A percentile compares a stretch with the other conserved stretches of the same genome.
Conservation (phyloP, 1,284 basidiomycete species). For the Exobasidium rhododendri region DNA sequence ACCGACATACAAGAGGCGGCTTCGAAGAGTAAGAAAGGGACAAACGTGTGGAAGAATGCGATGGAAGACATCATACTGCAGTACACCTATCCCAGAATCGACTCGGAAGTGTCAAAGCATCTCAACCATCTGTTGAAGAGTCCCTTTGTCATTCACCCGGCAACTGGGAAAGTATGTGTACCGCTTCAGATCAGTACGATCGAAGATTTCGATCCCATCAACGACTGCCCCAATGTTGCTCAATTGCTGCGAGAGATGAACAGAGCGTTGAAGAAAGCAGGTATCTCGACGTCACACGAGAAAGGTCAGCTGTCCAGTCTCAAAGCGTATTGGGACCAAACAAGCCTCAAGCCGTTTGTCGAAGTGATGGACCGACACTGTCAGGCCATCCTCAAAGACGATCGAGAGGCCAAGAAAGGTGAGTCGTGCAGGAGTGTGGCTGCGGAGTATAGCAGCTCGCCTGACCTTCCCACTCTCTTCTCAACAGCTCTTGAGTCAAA, state of each 20-base stretch:
- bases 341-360: constrained; percentile 76
- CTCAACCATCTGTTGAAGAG: constrained; percentile 96
- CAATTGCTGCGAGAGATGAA: constrained; percentile 76
- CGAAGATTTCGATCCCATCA: constrained; percentile 79
- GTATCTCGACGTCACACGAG: constrained; percentile 22
- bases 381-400: constrained; percentile 57
- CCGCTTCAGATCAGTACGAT: constrained; percentile 77
- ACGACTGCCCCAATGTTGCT: constrained; percentile 74
- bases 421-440: too few relatives aligned
- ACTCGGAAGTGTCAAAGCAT: constrained; percentile 95
- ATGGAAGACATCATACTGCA: constrained; percentile 82
- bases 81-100: constrained; percentile 93
- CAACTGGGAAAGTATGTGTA: constrained; percentile 91
- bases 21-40: constrained; percentile 38
- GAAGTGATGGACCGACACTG: constrained; percentile 80
- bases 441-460: too few relatives aligned
- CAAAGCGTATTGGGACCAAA: constrained; percentile 60
- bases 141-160: constrained; percentile 94
- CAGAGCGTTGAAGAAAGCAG: constrained; percentile 25
- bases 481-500: constrained; percentile 1
- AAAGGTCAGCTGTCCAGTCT: constrained; percentile 27
- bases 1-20: constrained; percentile 60
- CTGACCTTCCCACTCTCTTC: too few relatives aligned
- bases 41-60: constrained; percentile 41
- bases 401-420: constrained; percentile 22